Evolutionary conservation across 371 early-diverging fungal species (phyloP).

Genomic region (Mortierella sp.): DNA sequence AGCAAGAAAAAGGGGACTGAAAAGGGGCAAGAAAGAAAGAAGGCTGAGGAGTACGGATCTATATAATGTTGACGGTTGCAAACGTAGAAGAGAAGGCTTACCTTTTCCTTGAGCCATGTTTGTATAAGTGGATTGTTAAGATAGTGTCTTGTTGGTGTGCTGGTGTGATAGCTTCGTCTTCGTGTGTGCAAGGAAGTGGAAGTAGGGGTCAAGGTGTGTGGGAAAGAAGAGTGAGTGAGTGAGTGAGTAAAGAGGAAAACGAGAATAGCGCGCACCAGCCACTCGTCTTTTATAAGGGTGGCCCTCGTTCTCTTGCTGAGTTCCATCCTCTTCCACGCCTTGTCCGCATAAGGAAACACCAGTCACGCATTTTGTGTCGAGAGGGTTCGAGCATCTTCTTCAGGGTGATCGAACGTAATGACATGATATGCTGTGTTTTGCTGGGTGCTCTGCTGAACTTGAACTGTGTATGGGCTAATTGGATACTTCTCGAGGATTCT

Average conservation of each 20-base stretch:
- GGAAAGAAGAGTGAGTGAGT: background rate
- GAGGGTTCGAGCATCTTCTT: background rate
- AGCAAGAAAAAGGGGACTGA: background rate
- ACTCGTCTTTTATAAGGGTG: background rate
- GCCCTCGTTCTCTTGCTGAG: too few relatives aligned
- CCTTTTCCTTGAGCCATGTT: constrained; percentile 24
- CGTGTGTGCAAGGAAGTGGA: too few relatives aligned
- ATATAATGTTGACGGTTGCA: background rate
- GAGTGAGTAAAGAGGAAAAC: constrained; percentile 7
- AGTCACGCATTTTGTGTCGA: background rate
- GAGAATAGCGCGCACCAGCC: constrained; percentile 21
- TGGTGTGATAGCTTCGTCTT: background rate
- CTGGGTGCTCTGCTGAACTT: too few relatives aligned
- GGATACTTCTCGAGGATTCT: background rate
- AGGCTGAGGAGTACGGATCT: too few relatives aligned
- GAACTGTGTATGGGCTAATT: too few relatives aligned
- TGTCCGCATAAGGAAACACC: background rate
- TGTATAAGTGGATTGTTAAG: background rate
- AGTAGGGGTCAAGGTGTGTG: too few relatives aligned
- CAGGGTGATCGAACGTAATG: background rate
- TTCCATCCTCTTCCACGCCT: constrained; percentile 23
- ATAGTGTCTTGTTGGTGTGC: background rate
- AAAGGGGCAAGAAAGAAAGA: background rate
- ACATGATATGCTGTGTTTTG: too few relatives aligned
- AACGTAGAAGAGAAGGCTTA: background rate